Percentiles rank a stretch among this genome's conserved stretches.
Evolutionary conservation across 345 rosid species (phyloP).

Genomic region (Turnera subulata): DNA sequence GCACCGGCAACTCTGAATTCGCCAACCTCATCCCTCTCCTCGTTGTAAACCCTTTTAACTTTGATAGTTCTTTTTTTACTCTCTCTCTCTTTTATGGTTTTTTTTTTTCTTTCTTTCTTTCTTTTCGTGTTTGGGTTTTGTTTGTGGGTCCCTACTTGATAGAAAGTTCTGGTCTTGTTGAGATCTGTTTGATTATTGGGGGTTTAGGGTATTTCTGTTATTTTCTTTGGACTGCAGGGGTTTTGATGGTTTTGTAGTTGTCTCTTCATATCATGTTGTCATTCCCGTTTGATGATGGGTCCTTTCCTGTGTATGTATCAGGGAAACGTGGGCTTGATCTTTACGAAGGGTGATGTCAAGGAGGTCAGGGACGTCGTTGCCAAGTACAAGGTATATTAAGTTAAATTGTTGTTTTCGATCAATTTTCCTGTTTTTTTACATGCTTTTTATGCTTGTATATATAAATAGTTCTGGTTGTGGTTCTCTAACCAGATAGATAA

Average conservation of each 20-base stretch:
- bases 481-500: too few species aligned
- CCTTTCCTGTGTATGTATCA: too few species aligned
- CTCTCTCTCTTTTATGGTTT: too few species aligned
- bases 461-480: too few species aligned
- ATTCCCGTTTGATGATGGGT: too few species aligned
- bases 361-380: slow-evolving; percentile 18
- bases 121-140: background rate
- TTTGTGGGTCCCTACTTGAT: too few species aligned
- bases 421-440: too few species aligned
- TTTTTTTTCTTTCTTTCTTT: background rate
- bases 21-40: slow-evolving; percentile 15
- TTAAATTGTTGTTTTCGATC: too few species aligned
- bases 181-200: background rate
- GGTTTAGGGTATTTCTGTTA: background rate
- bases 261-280: too few species aligned
- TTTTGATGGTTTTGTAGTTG: too few species aligned
- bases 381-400: slow-evolving; percentile 15
- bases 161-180: background rate
- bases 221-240: background rate
- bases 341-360: slow-evolving; percentile 22
- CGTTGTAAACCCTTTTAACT: too few species aligned
- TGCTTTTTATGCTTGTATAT: too few species aligned
- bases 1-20: slow-evolving; percentile 4
- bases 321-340: slow-evolving; percentile 21
- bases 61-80: background rate